Evolutionary conservation across 352 stramenopile genomes (phyloP).

Genomic region (Phytophthora pini): DNA sequence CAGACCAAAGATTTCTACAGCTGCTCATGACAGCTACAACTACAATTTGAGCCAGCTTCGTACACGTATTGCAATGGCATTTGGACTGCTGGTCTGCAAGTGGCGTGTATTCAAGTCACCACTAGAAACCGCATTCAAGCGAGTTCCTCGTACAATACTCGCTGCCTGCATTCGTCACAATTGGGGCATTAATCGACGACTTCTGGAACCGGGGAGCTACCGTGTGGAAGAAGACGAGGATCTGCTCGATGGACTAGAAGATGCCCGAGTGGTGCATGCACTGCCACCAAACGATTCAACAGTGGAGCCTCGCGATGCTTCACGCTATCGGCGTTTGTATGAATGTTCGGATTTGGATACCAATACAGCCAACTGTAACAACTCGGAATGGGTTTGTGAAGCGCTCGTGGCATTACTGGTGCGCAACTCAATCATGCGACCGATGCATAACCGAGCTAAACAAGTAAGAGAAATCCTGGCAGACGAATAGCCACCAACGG

Average conservation of each 20-base stretch:
- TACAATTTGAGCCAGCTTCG: constrained; percentile 6
- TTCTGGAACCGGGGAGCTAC: background rate
- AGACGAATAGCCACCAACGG: no score
- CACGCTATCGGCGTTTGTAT: constrained; percentile 8
- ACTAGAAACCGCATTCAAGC: constrained; percentile 1
- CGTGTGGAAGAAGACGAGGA: background rate
- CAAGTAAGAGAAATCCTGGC: no score
- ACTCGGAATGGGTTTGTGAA: no score
- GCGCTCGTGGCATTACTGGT: background rate
- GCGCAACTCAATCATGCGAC: background rate
- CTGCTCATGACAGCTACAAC: constrained; percentile 7
- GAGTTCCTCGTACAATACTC: background rate
- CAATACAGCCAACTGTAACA: background rate
- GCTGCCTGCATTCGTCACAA: constrained; percentile 14
- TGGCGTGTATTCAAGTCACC: constrained; percentile 17
- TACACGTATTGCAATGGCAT: constrained; percentile 17
- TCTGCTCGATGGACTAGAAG: background rate
- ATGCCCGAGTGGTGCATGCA: no score
- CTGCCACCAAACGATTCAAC: no score
- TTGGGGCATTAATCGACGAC: constrained; percentile 2
- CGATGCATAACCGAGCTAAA: no score
- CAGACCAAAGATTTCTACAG: background rate
- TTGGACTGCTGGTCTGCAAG: constrained; percentile 23
- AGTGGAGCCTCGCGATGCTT: background rate
- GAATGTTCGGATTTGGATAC: background rate